A percentile compares a stretch with the other conserved stretches of the same genome.
Evolutionary conservation across 345 rosid genomes (phyloP).

Genomic region (Citrus glauca): DNA sequence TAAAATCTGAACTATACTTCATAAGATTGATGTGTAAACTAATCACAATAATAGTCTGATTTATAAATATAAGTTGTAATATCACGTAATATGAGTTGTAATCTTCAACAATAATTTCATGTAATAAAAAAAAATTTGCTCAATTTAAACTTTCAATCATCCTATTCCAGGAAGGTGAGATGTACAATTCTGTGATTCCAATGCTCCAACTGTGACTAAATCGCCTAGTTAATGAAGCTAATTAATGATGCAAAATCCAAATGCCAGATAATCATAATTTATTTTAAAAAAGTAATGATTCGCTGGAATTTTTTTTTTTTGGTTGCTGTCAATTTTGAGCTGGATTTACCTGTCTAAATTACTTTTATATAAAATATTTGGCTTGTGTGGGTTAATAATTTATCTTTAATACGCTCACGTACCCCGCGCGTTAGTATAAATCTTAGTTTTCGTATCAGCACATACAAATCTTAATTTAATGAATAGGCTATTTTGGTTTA

Average conservation of each 20-base stretch:
- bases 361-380: neutral
- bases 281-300: neutral
- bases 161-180: neutral
- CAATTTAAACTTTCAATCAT: neutral
- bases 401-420: neutral
- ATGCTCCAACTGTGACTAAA: neutral
- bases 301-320: neutral
- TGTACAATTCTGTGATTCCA: conserved; percentile 5
- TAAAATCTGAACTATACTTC: too few species aligned
- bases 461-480: neutral
- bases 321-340: neutral
- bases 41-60: too few species aligned
- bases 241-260: neutral
- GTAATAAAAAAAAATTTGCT: too few species aligned
- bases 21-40: too few species aligned
- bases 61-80: too few species aligned
- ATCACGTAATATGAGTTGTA: too few species aligned
- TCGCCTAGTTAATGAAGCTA: neutral
- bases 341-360: neutral
- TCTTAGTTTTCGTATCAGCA: neutral
- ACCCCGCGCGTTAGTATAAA: too few species aligned
- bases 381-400: too few species aligned
- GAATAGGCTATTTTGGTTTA: neutral
- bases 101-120: fast-evolving
- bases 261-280: neutral